Base-by-base conservation (phyloP, 1,284 basidiomycete genomes). In the Anthracocystis panici-leucophaei region DNA sequence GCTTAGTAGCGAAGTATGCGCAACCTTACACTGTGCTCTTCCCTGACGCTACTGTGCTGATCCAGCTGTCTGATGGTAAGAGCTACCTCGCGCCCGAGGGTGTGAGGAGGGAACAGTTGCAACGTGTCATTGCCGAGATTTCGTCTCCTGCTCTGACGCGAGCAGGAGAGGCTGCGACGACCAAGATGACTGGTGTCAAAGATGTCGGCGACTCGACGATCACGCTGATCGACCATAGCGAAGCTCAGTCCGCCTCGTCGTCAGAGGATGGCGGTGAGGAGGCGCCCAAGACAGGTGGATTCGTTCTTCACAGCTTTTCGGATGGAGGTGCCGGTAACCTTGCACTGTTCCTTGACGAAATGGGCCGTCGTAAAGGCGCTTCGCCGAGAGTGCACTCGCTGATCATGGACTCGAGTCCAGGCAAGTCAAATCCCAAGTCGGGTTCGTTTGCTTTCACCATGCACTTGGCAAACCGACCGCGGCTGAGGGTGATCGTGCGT, bases 1-100 rank as follows among this genome's bases (percentile, higher is more conserved):
- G 73, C 7, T 60, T 83, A 6, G 71, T 84, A 0, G 45, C 62
- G 41, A 84, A 84, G 50, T 84, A 84, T 54, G 81, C 73, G 0
- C 62, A 65, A 25, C 77, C 76, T 10, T 84, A 83, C 58, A 56
- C 65, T 0, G 61, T 72, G 38, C 66, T 81, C 41, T 82, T 80
- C 48, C 83, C 83, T 0, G 29, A 75, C 11, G 67, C 80, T 3
- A 80, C 76, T 0, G 62, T 84, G 45, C 18, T 83, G 20, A 73
- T 84, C 51, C 69, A 80, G 51, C 76, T 84, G 14, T 79, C 78
- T 5, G 70, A 72, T 27, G 77, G 68, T 16, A 72, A 69, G 40
- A 59, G 58, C 56, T 79, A 77, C 25, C 59, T 81, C 11, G 69
- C 72, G 18, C 46, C 51, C 8, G 68, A 74, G 23, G 33, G 45